Conservation (phyloP, 805 yeast species). For the Candida nitratophila region DNA sequence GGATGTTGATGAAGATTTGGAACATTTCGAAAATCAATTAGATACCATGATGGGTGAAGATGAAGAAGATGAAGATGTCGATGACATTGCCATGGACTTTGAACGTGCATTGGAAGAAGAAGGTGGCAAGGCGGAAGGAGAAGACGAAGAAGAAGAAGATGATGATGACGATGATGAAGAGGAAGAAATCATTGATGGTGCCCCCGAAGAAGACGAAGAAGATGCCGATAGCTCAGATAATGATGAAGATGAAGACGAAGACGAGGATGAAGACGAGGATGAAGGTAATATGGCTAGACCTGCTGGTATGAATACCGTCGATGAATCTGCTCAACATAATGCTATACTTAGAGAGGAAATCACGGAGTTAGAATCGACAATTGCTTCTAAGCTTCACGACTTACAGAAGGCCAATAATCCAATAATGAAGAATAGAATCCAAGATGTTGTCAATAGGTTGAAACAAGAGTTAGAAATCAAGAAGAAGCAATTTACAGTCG, state of each 20-base stretch:
- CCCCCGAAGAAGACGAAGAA: constrained; percentile 34
- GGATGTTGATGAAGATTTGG: neutral
- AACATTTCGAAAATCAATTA: neutral
- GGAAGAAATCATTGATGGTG: constrained; percentile 31
- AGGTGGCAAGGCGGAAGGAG: constrained; percentile 43
- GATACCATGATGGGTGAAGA: constrained; percentile 4
- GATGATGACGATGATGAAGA: neutral
- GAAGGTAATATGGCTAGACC: constrained; percentile 14
- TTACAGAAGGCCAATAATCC: constrained; percentile 72
- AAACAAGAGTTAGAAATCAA: constrained; percentile 79
- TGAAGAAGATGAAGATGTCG: constrained; percentile 16
- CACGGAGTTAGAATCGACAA: constrained; percentile 69
- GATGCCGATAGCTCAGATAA: constrained; percentile 39
- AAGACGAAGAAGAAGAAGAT: constrained; percentile 29
- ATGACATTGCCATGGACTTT: constrained; percentile 16
- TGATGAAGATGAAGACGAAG: constrained; percentile 37
- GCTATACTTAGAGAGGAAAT: constrained; percentile 82
- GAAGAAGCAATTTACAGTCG: constrained; percentile 49
- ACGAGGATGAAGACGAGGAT: constrained; percentile 40
- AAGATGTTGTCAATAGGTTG: constrained; percentile 71
- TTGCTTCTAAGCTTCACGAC: constrained; percentile 67
- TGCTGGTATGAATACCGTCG: constrained; percentile 29
- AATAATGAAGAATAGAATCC: constrained; percentile 78
- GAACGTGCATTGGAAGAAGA: constrained; percentile 32
- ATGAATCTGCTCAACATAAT: constrained; percentile 50